Conservation (phyloP, 169 alveolate genomes). For the Eimeria necatrix region DNA sequence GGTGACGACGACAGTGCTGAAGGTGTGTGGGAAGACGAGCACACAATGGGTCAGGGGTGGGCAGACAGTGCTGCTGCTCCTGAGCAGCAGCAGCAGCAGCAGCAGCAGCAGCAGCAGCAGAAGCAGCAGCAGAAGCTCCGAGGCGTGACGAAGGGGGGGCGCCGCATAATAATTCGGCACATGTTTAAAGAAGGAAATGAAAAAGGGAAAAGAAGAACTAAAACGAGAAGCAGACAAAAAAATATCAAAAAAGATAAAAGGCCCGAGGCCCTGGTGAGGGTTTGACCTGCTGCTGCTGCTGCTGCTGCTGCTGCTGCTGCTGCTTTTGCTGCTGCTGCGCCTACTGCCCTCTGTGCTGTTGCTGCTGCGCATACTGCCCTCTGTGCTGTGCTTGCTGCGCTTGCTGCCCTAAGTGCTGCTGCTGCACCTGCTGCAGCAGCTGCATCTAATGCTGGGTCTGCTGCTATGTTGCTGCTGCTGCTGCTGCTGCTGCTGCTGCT, state of each 20-base stretch:
- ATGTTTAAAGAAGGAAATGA: background rate
- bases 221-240: conserved; percentile 54
- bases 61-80: background rate
- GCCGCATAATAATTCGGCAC: background rate
- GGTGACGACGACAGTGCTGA: background rate
- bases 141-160: conserved; percentile 44
- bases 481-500: conserved; percentile 40
- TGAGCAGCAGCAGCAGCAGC: conserved; percentile 46
- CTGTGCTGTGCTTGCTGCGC: background rate
- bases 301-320: background rate
- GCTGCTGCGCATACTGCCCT: background rate
- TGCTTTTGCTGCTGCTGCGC: background rate
- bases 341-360: background rate
- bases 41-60: background rate
- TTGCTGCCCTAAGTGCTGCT: background rate
- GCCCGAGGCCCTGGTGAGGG: background rate
- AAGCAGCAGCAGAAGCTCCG: conserved; percentile 13
- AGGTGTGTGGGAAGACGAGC: conserved; percentile 11
- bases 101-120: conserved; percentile 56
- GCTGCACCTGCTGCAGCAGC: conserved; percentile 10
- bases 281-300: background rate
- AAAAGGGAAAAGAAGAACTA: background rate
- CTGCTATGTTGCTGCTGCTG: background rate
- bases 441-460: background rate
- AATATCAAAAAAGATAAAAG: conserved; percentile 14